phyloP scores from a whole-genome alignment of 768 basidiomycete species.

The Paxillus rubicundulus region DNA sequence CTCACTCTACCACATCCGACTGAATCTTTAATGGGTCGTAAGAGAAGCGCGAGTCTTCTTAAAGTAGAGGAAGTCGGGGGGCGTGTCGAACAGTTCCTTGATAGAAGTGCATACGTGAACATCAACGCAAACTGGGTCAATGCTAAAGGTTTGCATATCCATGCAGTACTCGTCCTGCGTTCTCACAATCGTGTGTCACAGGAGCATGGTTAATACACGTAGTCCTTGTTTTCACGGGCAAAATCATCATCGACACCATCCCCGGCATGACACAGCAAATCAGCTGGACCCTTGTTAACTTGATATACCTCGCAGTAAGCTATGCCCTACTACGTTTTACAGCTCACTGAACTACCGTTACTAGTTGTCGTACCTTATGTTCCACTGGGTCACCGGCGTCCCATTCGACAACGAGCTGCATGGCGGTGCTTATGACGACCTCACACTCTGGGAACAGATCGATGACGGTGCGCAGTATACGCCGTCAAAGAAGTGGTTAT shows the following conservation, averaged over 20 bases:
- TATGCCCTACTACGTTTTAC: background rate
- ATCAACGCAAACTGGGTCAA: slow-evolving; percentile 95
- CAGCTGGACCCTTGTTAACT: slow-evolving; percentile 93
- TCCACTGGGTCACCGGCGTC: slow-evolving; percentile 96
- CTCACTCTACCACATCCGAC: slow-evolving; percentile 34
- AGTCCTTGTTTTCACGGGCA: slow-evolving; percentile 85
- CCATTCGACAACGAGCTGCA: slow-evolving; percentile 88
- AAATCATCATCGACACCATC: slow-evolving; percentile 89
- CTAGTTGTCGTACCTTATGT: slow-evolving; percentile 96
- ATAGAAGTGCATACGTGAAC: slow-evolving; percentile 79
- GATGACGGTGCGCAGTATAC: slow-evolving; percentile 99
- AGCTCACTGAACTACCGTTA: background rate
- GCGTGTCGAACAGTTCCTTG: slow-evolving; percentile 69
- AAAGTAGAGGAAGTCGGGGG: slow-evolving; percentile 83
- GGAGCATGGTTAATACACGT: slow-evolving; percentile 99
- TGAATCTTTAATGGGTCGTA: slow-evolving; percentile 41
- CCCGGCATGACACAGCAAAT: slow-evolving; percentile 93
- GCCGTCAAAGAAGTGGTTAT: slow-evolving; percentile 95
- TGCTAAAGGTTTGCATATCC: slow-evolving; percentile 62
- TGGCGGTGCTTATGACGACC: slow-evolving; percentile 93
- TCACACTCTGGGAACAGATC: slow-evolving; percentile 99
- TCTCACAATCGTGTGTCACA: slow-evolving; percentile 31
- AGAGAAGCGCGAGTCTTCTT: slow-evolving; percentile 72
- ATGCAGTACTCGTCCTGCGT: slow-evolving; percentile 3
- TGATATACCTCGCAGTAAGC: slow-evolving; percentile 85